Percentiles rank a stretch among this genome's conserved stretches.
phyloP scores from a whole-genome alignment of 768 basidiomycete genomes.

The Mycena amicta region DNA sequence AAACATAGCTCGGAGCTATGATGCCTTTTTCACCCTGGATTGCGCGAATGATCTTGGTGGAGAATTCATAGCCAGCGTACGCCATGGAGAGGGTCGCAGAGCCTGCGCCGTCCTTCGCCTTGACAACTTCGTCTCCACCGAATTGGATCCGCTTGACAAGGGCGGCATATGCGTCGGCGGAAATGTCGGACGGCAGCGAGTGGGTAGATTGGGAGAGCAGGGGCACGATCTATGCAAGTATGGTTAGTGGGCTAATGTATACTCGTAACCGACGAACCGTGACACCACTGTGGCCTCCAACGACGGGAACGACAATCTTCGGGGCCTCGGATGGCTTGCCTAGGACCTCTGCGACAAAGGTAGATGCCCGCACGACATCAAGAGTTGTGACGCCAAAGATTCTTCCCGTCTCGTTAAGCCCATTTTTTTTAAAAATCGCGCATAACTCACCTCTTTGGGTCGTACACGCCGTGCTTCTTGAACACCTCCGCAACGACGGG shows the following conservation, averaged over 20 bases:
- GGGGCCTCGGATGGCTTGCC: slow-evolving; percentile 63
- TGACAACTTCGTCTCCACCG: slow-evolving; percentile 97
- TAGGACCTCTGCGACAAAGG: slow-evolving; percentile 84
- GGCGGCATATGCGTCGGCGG: slow-evolving; percentile 50
- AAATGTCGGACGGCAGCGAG: slow-evolving; percentile 62
- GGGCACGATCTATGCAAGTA: slow-evolving; percentile 72
- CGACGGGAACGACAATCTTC: slow-evolving; percentile 79
- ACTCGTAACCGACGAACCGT: slow-evolving; percentile 54
- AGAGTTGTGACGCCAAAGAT: slow-evolving; percentile 98
- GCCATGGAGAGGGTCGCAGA: slow-evolving; percentile 98
- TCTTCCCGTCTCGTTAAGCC: slow-evolving; percentile 41
- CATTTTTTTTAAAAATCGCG: neutral
- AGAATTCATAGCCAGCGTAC: slow-evolving; percentile 90
- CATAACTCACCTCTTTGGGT: slow-evolving; percentile 76
- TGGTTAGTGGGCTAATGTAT: neutral
- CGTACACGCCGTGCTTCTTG: slow-evolving; percentile 89
- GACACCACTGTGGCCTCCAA: slow-evolving; percentile 93
- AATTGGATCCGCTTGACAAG: slow-evolving; percentile 90
- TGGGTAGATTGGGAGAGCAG: slow-evolving; percentile 89
- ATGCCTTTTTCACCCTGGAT: slow-evolving; percentile 88
- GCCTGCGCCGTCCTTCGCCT: slow-evolving; percentile 93
- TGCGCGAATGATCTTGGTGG: slow-evolving; percentile 79
- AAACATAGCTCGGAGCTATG: slow-evolving; percentile 81
- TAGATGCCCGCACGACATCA: slow-evolving; percentile 97
- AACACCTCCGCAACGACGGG: slow-evolving; percentile 95